These are phyloP conservation scores for Adansonia rubrostipa DNA, from an alignment of 441 rosid species.

Conservation along the genomic window DNA sequence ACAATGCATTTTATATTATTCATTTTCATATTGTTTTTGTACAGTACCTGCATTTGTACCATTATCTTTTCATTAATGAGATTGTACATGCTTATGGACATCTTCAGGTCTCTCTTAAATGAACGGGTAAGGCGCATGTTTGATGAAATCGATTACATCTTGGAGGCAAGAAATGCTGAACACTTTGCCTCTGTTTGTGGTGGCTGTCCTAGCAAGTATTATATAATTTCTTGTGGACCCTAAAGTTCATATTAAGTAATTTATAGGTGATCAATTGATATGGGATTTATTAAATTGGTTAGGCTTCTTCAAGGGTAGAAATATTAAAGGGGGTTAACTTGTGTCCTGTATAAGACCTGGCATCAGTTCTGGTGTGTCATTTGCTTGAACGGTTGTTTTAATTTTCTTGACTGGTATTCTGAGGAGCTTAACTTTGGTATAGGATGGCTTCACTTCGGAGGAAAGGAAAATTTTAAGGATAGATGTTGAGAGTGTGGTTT, in stretches of 20 bases:
- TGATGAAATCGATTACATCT: constrained; percentile 91
- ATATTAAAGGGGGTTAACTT: not conserved
- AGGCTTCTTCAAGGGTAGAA: constrained; percentile 9
- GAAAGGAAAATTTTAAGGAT: not conserved
- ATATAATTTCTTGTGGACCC: not conserved
- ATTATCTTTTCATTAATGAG: constrained; percentile 31
- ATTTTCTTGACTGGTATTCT: constrained; percentile 4
- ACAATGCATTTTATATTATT: constrained; percentile 1
- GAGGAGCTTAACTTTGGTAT: not conserved
- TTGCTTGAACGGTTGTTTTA: constrained; percentile 8
- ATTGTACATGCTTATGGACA: constrained; percentile 44
- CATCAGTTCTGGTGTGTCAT: not conserved
- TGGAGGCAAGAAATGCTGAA: constrained; percentile 95
- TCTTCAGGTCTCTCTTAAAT: constrained; percentile 58
- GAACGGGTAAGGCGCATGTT: constrained; percentile 99
- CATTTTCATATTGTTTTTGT: constrained; percentile 4
- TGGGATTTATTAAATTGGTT: not conserved
- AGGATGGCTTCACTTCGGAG: not conserved
- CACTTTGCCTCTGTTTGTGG: constrained; percentile 87
- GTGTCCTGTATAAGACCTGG: not conserved
- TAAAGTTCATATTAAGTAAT: constrained; percentile 11
- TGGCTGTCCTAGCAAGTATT: constrained; percentile 54
- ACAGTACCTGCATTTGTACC: constrained; percentile 2
- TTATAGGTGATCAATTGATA: not conserved
- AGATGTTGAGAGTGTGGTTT: constrained; percentile 16